Percentiles rank a stretch among this genome's conserved stretches.
Evolutionary conservation across 345 rosid species (phyloP).

Genomic region (Ceriops zippeliana): DNA sequence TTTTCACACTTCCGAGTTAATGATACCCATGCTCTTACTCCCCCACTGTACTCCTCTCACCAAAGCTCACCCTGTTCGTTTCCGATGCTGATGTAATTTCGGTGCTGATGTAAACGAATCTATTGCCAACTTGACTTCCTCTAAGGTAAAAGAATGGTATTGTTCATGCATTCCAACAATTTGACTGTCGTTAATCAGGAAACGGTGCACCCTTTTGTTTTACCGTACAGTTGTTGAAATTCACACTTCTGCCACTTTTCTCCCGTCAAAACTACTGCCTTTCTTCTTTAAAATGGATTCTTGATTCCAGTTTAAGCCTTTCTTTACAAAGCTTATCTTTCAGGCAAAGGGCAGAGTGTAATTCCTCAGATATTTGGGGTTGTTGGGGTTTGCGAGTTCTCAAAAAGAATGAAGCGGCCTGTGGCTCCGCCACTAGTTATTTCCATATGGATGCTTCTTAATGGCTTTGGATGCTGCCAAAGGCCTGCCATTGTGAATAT

Average conservation of each 20-base stretch:
- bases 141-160: too few species aligned
- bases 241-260: neutral
- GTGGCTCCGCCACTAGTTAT: neutral
- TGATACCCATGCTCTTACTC: too few species aligned
- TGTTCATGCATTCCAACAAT: too few species aligned
- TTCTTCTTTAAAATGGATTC: neutral
- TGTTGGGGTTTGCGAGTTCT: neutral
- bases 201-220: too few species aligned
- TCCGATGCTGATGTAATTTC: too few species aligned
- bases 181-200: too few species aligned
- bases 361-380: neutral
- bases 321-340: neutral
- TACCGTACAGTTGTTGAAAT: too few species aligned
- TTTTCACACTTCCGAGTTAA: too few species aligned
- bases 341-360: neutral
- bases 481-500: conserved; percentile 54
- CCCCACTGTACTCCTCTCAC: too few species aligned
- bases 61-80: too few species aligned
- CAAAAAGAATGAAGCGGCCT: neutral
- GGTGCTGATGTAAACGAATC: too few species aligned
- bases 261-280: neutral
- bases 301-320: neutral
- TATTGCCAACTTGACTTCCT: too few species aligned
- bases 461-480: conserved; percentile 24
- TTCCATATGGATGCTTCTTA: conserved; percentile 16